Evolutionary conservation across 2,329 filamentous ascomycete genomes (phyloP).

Genomic region (Saccharata proteae): DNA sequence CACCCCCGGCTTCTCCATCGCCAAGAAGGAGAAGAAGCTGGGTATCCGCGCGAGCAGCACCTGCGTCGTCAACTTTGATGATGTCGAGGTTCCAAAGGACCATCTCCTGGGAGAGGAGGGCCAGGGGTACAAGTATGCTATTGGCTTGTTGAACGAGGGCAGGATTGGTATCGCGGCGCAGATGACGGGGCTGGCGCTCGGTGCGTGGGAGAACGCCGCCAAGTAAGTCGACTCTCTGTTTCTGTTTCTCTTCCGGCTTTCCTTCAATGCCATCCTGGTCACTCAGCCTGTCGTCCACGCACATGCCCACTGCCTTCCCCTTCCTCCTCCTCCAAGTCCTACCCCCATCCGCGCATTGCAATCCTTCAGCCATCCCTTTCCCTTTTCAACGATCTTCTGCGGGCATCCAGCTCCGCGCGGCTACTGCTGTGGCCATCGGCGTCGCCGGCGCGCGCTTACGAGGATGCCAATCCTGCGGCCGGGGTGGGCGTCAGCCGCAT

Average conservation of each 20-base stretch:
- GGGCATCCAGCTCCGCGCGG: no score
- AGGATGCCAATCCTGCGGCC: no score
- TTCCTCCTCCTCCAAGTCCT: not conserved
- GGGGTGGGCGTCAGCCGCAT: no score
- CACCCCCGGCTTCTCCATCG: constrained; percentile 79
- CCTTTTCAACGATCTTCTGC: no score
- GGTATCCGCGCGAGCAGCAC: constrained; percentile 93
- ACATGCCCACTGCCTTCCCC: no score
- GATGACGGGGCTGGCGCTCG: constrained; percentile 93
- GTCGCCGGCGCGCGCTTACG: no score
- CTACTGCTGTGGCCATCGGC: constrained; percentile 3
- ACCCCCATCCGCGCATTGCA: not conserved
- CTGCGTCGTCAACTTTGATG: constrained; percentile 94
- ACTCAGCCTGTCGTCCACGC: not conserved
- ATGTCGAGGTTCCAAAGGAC: constrained; percentile 77
- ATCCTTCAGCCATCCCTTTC: not conserved
- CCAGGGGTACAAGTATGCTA: constrained; percentile 96
- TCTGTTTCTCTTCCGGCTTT: not conserved
- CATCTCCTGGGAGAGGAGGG: constrained; percentile 83
- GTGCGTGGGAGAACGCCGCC: constrained; percentile 89
- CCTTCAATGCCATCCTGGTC: not conserved
- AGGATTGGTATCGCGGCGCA: constrained; percentile 96
- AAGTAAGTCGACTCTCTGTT: constrained; percentile 35
- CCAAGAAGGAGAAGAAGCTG: constrained; percentile 99
- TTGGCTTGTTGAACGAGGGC: constrained; percentile 85